phyloP scores from a whole-genome alignment of 306 rosid genomes.

The Lithocarpus polystachyus region DNA sequence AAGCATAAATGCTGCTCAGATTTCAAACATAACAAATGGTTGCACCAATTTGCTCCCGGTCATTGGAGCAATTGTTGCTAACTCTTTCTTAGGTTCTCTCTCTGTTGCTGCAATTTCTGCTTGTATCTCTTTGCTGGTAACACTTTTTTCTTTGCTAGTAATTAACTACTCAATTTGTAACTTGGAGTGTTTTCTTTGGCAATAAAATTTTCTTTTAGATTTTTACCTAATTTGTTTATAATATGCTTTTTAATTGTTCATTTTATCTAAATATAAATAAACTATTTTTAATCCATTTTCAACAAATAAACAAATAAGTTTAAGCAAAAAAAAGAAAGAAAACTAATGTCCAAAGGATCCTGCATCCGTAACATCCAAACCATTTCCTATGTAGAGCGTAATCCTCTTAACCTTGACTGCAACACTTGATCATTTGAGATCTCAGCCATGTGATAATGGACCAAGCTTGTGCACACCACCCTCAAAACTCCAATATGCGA shows the following conservation, averaged over 20 bases:
- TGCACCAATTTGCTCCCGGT: conserved; percentile 34
- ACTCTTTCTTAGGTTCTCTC: conserved; percentile 48
- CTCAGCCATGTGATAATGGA: conserved; percentile 9
- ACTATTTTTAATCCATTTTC: too few species aligned
- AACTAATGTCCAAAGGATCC: too few species aligned
- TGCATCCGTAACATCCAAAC: not conserved
- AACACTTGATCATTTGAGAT: conserved; percentile 9
- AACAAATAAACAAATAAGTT: too few species aligned
- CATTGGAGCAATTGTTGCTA: conserved; percentile 45
- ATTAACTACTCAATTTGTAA: too few species aligned
- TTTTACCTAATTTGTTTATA: too few species aligned
- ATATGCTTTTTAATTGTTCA: too few species aligned
- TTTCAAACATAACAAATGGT: conserved; percentile 33
- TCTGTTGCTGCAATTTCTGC: conserved; percentile 28
- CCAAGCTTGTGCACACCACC: conserved; percentile 10
- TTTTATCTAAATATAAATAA: too few species aligned
- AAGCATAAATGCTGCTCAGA: conserved; percentile 45
- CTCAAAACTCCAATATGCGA: not conserved
- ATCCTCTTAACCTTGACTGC: conserved; percentile 13
- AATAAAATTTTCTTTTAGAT: too few species aligned
- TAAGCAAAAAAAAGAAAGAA: too few species aligned
- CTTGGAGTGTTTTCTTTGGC: too few species aligned
- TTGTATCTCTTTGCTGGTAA: conserved; percentile 24
- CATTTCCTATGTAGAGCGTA: conserved; percentile 5
- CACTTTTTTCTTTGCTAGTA: not conserved